Conservation (phyloP, 805 yeast genomes). For the Monosporozyma aerobia region DNA sequence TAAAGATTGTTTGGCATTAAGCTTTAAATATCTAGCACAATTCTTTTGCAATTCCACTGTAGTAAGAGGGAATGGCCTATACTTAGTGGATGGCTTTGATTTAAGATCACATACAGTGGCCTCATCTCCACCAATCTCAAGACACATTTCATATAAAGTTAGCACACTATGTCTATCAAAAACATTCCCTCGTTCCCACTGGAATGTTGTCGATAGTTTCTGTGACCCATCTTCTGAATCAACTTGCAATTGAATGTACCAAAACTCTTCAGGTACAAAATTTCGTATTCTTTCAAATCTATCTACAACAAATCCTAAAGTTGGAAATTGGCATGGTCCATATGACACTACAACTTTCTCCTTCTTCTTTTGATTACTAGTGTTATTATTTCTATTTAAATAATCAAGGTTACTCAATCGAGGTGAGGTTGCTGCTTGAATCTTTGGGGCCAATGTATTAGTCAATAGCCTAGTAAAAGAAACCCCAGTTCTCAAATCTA, state of each 20-base stretch:
- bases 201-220: constrained; percentile 34
- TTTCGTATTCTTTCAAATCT: constrained; percentile 65
- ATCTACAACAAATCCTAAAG: constrained; percentile 92
- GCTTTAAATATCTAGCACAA: constrained; percentile 63
- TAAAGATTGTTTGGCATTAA: constrained; percentile 74
- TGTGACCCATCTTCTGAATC: constrained; percentile 22
- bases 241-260: constrained; percentile 56
- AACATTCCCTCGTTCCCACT: constrained; percentile 65
- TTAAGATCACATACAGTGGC: constrained; percentile 46
- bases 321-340: constrained; percentile 95
- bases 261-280: constrained; percentile 71
- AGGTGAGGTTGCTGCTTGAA: constrained; percentile 4
- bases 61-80: constrained; percentile 83
- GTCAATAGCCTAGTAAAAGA: constrained; percentile 75
- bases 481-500: constrained; percentile 83
- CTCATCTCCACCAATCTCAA: constrained; percentile 34
- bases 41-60: constrained; percentile 88
- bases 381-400: neutral
- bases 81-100: constrained; percentile 60
- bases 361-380: constrained; percentile 8
- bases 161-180: constrained; percentile 65
- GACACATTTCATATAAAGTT: constrained; percentile 59
- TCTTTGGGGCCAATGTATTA: constrained; percentile 34
- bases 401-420: neutral
- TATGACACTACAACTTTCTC: constrained; percentile 44